Conservation (phyloP, 805 yeast genomes). For the Myxozyma sirexii region DNA sequence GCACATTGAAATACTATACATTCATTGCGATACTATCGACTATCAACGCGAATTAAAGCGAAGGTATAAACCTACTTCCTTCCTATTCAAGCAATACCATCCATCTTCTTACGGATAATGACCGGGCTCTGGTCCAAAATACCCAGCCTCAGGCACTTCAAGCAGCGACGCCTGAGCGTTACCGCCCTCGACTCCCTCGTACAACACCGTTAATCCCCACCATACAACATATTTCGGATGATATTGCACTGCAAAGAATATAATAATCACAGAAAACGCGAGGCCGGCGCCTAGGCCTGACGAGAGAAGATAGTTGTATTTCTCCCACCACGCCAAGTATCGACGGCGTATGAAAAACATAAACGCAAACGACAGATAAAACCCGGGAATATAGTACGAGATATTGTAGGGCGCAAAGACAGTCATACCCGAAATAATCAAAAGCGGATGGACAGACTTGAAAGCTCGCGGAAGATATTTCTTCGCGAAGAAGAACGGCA, state of each 20-base stretch:
- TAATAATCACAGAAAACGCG: slow-evolving; percentile 61
- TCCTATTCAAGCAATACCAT: no score
- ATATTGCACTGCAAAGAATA: slow-evolving; percentile 55
- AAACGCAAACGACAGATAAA: slow-evolving; percentile 53
- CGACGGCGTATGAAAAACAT: slow-evolving; percentile 59
- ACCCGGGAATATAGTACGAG: slow-evolving; percentile 34
- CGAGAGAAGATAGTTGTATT: slow-evolving; percentile 67
- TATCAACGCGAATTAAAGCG: no score
- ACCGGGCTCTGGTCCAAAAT: slow-evolving; percentile 35
- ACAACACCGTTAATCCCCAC: slow-evolving; percentile 62
- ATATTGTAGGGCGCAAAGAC: slow-evolving; percentile 43
- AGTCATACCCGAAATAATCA: slow-evolving; percentile 43
- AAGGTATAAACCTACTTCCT: no score
- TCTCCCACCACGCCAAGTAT: slow-evolving; percentile 73
- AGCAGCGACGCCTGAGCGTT: slow-evolving; percentile 18
- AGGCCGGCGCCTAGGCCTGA: slow-evolving; percentile 70
- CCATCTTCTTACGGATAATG: slow-evolving; percentile 11
- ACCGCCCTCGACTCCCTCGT: slow-evolving; percentile 29
- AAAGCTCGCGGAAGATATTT: slow-evolving; percentile 4
- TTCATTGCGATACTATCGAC: no score
- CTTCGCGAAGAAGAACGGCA: slow-evolving; percentile 8
- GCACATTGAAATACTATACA: no score
- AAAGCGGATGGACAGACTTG: slow-evolving; percentile 22
- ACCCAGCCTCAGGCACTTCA: slow-evolving; percentile 39
- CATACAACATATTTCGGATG: slow-evolving; percentile 50